Conservation (phyloP, 106 monocot genomes). For the Dendrobium huoshanense region DNA sequence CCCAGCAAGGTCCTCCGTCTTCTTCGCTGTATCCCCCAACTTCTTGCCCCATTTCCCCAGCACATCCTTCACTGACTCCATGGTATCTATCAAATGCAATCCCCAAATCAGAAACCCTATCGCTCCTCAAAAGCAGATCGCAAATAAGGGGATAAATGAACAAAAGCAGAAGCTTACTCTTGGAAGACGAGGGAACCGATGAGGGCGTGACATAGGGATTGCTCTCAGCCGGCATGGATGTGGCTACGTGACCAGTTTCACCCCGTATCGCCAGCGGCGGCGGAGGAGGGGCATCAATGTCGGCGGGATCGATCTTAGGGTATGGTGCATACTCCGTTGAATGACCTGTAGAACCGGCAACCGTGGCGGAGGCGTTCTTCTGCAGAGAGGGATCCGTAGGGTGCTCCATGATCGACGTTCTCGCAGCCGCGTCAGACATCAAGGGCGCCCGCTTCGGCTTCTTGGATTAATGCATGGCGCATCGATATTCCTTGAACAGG, state of each 20-base stretch:
- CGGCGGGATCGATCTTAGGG: constrained; percentile 17
- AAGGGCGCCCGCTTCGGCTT: not conserved
- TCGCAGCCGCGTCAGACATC: not conserved
- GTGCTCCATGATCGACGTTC: not conserved
- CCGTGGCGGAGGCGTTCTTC: not conserved
- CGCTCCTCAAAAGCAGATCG: not conserved
- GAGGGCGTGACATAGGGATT: constrained; percentile 39
- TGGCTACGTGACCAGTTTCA: constrained; percentile 6
- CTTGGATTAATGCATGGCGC: not conserved
- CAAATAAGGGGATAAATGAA: not conserved
- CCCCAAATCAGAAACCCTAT: not conserved
- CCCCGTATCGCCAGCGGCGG: not conserved
- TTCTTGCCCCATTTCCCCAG: constrained; percentile 19
- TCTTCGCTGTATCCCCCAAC: constrained; percentile 17
- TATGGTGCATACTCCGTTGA: constrained; percentile 15
- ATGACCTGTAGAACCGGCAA: not conserved
- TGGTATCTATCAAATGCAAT: constrained; percentile 9
- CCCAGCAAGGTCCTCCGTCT: constrained; percentile 19
- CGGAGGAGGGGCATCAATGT: constrained; percentile 10
- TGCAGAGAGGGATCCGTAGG: not conserved
- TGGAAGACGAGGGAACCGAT: constrained; percentile 21
- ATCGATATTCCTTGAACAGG: not conserved
- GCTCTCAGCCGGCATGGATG: constrained; percentile 24
- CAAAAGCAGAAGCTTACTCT: constrained; percentile 7
- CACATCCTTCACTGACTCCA: constrained; percentile 20